A percentile compares a stretch with the other conserved stretches of the same genome.
Evolutionary conservation across 805 yeast genomes (phyloP).

Genomic region (Candida ovalis): DNA sequence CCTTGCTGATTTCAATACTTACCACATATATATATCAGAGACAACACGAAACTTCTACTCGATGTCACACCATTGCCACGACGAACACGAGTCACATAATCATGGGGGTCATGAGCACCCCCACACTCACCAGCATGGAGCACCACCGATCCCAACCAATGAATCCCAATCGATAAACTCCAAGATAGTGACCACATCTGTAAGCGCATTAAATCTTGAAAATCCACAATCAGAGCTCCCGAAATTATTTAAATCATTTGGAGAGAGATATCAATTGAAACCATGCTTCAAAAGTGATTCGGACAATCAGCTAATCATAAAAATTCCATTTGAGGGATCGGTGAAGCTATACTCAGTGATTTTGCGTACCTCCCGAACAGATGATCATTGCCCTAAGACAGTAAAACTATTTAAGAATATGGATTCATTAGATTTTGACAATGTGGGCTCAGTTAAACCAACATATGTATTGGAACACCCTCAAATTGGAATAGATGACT

Average conservation of each 20-base stretch:
- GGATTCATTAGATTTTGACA: constrained; percentile 68
- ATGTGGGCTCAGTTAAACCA: constrained; percentile 45
- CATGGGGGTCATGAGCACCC: constrained; percentile 24
- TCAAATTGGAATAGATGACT: constrained; percentile 43
- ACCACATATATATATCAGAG: too few species aligned
- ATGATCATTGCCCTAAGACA: constrained; percentile 59
- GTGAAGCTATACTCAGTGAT: constrained; percentile 74
- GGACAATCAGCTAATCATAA: constrained; percentile 74
- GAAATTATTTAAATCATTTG: constrained; percentile 50
- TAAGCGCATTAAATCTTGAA: constrained; percentile 61
- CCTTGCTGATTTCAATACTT: neutral
- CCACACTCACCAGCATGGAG: constrained; percentile 38
- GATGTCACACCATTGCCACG: constrained; percentile 22
- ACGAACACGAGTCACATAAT: constrained; percentile 14
- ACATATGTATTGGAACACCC: constrained; percentile 61
- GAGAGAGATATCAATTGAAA: constrained; percentile 44
- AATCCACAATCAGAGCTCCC: constrained; percentile 47
- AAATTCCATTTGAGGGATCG: constrained; percentile 67
- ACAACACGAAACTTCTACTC: neutral
- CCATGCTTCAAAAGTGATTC: constrained; percentile 57
- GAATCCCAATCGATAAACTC: constrained; percentile 62
- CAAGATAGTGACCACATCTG: constrained; percentile 55
- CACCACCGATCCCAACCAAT: constrained; percentile 69
- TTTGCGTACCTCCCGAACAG: constrained; percentile 58
- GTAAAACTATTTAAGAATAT: constrained; percentile 73